Base-by-base conservation (phyloP, 768 basidiomycete species). In the Clavaria fumosa region DNA sequence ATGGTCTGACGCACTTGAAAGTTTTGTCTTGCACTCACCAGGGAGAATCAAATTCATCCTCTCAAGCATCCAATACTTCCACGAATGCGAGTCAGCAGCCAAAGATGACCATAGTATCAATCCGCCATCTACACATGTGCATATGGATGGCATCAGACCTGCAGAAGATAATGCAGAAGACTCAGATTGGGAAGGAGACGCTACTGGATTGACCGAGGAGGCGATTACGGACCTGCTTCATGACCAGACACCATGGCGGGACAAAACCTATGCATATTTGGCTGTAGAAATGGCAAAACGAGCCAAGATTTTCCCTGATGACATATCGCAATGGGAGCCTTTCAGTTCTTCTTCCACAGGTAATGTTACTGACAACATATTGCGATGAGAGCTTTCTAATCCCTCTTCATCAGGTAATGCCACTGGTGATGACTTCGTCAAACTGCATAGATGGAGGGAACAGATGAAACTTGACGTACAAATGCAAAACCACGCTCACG, bases 81-180 rank as follows among this genome's bases (percentile, higher is more conserved):
- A 23, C 18, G 34, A 35, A 7, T 18, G 7, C 23, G 26, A 28
- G 14, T 14, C 34, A 5, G 45, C 45, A 2, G 26, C 14, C 14
- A 14, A 28, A 14, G 14, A 28, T 28, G 26, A 28, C 9, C 14
- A 14, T 14, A 28, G 14, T 9, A 14, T 9, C 26, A 14, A 9
- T 28, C 26, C 14, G 26, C 9, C 26, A 9, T 9, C 14, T 28
- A 28, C 26, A 14, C 9, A 28, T 9, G 9, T 14, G 14, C 9
- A 28, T 14, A 14, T 9, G 9, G 26, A 9, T 28, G 9, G 9
- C 9, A 28, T 28, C 9, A 28, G 26, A 9, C 26, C 26, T 28
- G 9, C 9, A 28, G 26, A n/a, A n/a, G n/a, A n/a, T 28, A 9
- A 9, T 28, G 26, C 14, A 9, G 26, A 14, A 28, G 26, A 14